Evolutionary conservation across 495 filamentous ascomycete genomes (phyloP), one percentile per base, ranked within the genome.

Genomic region (Aspergillus wentii): DNA sequence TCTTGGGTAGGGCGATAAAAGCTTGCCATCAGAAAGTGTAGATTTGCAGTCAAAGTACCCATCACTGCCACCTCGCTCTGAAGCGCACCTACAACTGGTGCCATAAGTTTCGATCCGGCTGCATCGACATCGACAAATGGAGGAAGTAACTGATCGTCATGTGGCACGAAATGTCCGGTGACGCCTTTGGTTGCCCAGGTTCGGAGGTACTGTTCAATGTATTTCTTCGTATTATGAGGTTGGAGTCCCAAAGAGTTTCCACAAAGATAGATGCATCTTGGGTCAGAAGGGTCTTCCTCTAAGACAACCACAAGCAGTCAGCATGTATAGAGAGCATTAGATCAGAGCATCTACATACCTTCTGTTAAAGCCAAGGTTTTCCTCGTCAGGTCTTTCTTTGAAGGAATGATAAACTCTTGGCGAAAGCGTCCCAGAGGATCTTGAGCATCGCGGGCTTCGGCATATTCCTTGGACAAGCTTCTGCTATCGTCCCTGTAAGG

Each of bases 221-320:
- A 83, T 11, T 72, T 64, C 28, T 73, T 68, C 2, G 82, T 88
- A 38, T 75, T 72, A 40, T 75, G 78, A 25, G 92, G 94, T 55
- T 97, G 92, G 21, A 94, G 73, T 28, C 92, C 92, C 8, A 98
- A 74, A 4, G 92, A 98, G 65, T 98, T 95, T n/a, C 92, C 92
- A 53, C 90, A 95, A 28, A 98, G 74, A 58, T 98, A 98, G 51
- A 88, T 83, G 59, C 78, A 84, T 35, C 56, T 60, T 21, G 66
- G 44, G 17, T 68, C 55, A 5, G 52, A 48, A 26, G 54, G 54
- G 30, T 71, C 57, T 17, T 66, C 10, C 3, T 29, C 26, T 29
- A n/a, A 6, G 11, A n/a, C n/a, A n/a, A n/a, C n/a, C n/a, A n/a
- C n/a, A n/a, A n/a, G n/a, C n/a, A 29, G 26, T 29, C 10, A 29